Evolutionary conservation across 1,139 yeast species (phyloP), one percentile per base, ranked within the genome.

Genomic region (Nakaseomyces uthaithaninus): DNA sequence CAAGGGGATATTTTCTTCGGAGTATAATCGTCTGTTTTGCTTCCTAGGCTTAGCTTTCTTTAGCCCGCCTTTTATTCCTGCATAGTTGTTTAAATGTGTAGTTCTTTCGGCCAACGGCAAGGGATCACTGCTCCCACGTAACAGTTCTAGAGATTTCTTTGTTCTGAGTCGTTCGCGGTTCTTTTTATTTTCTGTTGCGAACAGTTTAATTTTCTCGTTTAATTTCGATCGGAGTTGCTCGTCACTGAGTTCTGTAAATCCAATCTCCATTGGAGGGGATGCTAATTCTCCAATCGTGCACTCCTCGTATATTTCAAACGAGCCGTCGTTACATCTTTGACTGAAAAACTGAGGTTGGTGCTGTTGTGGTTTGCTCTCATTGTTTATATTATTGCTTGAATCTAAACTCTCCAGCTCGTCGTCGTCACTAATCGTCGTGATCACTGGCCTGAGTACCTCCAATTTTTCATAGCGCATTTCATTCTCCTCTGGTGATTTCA

Each of bases 121-220:
- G 2, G 33, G 33, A 17, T 22, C 39, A 33, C 35, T 31, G 9
- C 31, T 45, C 7, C 43, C 38, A 28, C 49, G 48, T 30, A 58
- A 41, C 18, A 58, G 40, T 39, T 55, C 61, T 37, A 58, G 53
- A n/a, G 61, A 55, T 40, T 58, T 57, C 33, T 57, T 50, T 12
- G 53, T 49, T 34, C 60, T 41, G 10, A 57, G 27, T 25, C 46
- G 43, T 11, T 49, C 51, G 27, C 50, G 51, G 9, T 55, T 52
- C 20, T 45, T 46, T 36, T 47, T 53, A 39, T 59, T 60, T 33
- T 57, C 62, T 19, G 47, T 43, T 10, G 61, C 59, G 33, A 60
- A 43, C 27, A 45, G 43, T 15, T 39, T 37, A 10, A 60, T 55
- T 22, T 57, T 49, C 31, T 54, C 54, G 36, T 58, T 49, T 25